These are phyloP conservation scores for Colletotrichum spinosum DNA, from an alignment of 2,329 filamentous ascomycete species.

Conservation along the genomic window DNA sequence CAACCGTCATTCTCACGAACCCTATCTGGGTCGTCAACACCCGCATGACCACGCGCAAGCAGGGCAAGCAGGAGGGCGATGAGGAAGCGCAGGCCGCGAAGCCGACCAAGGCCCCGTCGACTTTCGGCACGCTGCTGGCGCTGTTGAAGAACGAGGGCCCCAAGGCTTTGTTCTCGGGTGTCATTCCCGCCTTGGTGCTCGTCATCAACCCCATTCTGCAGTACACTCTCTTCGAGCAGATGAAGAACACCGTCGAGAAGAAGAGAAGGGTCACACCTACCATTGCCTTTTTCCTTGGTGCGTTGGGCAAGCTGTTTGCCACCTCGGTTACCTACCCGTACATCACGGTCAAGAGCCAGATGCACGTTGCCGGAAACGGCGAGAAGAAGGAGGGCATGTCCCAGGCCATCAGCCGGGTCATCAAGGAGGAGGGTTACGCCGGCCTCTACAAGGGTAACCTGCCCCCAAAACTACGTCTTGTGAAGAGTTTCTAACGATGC, in stretches of 20 bases:
- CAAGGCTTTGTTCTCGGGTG: constrained; percentile 87
- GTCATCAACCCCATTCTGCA: constrained; percentile 99
- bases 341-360: constrained; percentile 97
- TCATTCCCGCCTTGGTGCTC: constrained; percentile 90
- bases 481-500: constrained; percentile 33
- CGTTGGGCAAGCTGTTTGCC: constrained; percentile 92
- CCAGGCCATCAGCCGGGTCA: constrained; percentile 80
- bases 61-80: constrained; percentile 46
- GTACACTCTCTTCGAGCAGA: constrained; percentile 98
- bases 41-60: constrained; percentile 90
- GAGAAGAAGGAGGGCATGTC: constrained; percentile 85
- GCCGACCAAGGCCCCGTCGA: constrained; percentile 71
- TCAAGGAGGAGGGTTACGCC: constrained; percentile 89
- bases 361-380: constrained; percentile 87
- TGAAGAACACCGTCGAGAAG: constrained; percentile 90
- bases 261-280: constrained; percentile 80
- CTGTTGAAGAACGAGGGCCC: constrained; percentile 88
- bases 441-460: constrained; percentile 85
- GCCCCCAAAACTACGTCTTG: background rate
- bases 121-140: constrained; percentile 82
- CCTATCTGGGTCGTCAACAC: constrained; percentile 99
- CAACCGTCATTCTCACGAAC: constrained; percentile 96
- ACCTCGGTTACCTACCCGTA: constrained; percentile 97
- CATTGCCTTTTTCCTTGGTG: constrained; percentile 91
- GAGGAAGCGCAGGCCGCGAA: constrained; percentile 56